Evolutionary conservation across 2,329 filamentous ascomycete genomes (phyloP).

Genomic region (Scedosporium aurantiacum): DNA sequence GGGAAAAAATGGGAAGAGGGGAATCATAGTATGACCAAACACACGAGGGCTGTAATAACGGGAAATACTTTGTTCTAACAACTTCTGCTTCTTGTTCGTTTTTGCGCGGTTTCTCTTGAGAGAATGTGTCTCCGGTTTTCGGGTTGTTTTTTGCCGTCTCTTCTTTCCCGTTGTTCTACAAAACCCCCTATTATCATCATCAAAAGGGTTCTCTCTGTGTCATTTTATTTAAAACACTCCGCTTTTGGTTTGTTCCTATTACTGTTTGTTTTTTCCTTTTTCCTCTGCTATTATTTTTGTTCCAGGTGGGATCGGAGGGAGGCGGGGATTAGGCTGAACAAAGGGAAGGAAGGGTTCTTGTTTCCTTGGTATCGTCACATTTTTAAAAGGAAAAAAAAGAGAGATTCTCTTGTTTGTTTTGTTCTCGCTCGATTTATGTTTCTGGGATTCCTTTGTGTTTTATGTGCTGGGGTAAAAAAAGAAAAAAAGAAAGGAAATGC

Average conservation of each 20-base stretch:
- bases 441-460: background rate
- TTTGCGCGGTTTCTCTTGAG: background rate
- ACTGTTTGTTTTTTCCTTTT: background rate
- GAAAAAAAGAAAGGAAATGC: background rate
- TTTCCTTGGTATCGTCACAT: background rate
- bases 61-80: conserved; percentile 1
- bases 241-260: background rate
- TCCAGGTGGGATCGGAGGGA: background rate
- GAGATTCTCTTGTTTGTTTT: background rate
- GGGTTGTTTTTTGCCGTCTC: background rate
- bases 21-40: background rate
- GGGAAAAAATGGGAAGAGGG: background rate
- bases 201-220: background rate
- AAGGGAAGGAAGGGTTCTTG: background rate
- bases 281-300: background rate
- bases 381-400: too few species aligned
- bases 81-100: background rate
- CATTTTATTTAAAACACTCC: background rate
- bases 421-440: background rate
- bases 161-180: background rate
- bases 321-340: background rate
- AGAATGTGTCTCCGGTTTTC: background rate
- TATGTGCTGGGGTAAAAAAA: background rate
- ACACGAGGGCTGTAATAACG: background rate
- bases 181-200: background rate